Base-by-base conservation (phyloP, 805 yeast genomes). In the Saccharomyces kudriavzevii region DNA sequence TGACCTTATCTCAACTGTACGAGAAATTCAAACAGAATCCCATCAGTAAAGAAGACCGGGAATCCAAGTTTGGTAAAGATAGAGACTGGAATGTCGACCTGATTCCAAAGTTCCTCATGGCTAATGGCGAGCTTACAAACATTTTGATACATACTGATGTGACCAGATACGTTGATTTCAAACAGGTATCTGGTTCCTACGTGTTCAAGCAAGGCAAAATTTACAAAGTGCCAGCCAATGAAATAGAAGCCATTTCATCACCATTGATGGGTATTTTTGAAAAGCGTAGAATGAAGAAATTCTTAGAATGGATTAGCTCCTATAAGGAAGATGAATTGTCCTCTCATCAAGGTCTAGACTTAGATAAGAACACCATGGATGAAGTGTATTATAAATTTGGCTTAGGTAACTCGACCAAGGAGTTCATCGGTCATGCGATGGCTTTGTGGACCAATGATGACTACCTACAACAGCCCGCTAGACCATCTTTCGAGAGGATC, bases 351-450 rank as follows among this genome's bases (percentile, higher is more conserved):
- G 96, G 89, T 9, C 74, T 91, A 45, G 85, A 92, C 68, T 78
- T 94, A 60, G 97, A 92, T 71, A 79, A 77, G 58, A 86, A 85
- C 70, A 87, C 97, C 50, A 92, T 91, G 92, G 89, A 88, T 59
- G 96, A 89, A 63, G 85, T 94, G 40, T 94, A 87, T 71, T 79
- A 81, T 65, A 85, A 92, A 69, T 94, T 84, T 65, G 96, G 98
- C 5, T 80, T 94, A 52, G 97, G 94, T 64, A 80, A 81, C 53
- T 96, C 97, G 40, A 91, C 98, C 22, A 86, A 89, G 67, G 98
- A 94, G 70, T 94, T 94, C 65, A 88, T 94, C 59, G 99, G 99
- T 48, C 99, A 94, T 70, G 94, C 99, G 3, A 94, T 94, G 99
- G 99, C 97, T 14, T 79, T 94, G 56, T 91, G 96, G 85, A 80